Conservation (phyloP, 148 eudicot genomes). For the Amaranthus hypochondriacus region DNA sequence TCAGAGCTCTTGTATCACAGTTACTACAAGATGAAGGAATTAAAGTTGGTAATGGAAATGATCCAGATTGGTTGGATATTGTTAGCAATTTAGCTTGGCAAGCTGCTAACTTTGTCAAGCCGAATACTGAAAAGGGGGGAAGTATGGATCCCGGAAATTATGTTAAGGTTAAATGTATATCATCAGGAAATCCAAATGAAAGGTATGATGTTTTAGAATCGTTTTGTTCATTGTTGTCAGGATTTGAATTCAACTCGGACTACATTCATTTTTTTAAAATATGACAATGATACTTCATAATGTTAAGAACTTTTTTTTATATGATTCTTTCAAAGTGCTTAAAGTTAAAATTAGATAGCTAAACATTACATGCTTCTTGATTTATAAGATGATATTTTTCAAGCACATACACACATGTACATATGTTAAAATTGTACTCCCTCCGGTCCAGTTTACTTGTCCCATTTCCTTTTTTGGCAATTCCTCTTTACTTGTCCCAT, state of each 20-base stretch:
- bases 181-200: conserved; percentile 77
- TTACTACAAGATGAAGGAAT: conserved; percentile 76
- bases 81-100: conserved; percentile 83
- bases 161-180: conserved; percentile 85
- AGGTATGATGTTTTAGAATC: conserved; percentile 41
- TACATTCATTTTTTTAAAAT: neutral
- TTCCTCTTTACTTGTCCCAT: too few species aligned
- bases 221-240: neutral
- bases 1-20: conserved; percentile 92
- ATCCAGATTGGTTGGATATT: conserved; percentile 72
- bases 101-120: conserved; percentile 91
- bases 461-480: too few species aligned
- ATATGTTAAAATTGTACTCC: too few species aligned
- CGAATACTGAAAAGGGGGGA: conserved; percentile 91
- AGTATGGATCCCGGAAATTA: conserved; percentile 97
- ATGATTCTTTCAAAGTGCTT: neutral
- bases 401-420: neutral
- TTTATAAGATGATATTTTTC: too few species aligned
- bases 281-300: neutral
- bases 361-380: too few species aligned
- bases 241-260: neutral
- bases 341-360: too few species aligned
- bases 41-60: conserved; percentile 36
- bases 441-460: too few species aligned
- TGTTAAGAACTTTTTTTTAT: neutral